Percentiles rank a stretch among this genome's conserved stretches.
Conservation (phyloP, 2,329 filamentous ascomycete species). For the Colletotrichum sp. region DNA sequence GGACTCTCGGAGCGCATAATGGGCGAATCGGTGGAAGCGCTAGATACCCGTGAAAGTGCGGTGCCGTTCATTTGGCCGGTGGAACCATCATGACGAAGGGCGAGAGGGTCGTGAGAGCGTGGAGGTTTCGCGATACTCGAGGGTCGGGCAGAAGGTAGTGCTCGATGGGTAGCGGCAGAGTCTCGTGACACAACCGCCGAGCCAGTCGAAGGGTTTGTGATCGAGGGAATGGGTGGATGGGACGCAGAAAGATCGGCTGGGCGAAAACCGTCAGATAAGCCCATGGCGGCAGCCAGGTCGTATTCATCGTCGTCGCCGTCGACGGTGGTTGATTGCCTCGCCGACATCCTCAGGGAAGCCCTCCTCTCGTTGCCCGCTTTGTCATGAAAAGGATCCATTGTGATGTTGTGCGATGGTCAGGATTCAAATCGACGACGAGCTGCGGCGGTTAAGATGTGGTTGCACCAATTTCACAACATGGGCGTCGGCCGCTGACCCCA, state of each 20-base stretch:
- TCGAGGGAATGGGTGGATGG: conserved; percentile 25
- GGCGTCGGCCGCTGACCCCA: conserved; percentile 9
- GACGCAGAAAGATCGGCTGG: conserved; percentile 34
- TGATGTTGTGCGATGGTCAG: conserved; percentile 13
- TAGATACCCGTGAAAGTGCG: conserved; percentile 27
- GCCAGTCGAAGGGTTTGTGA: conserved; percentile 25
- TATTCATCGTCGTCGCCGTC: conserved; percentile 49
- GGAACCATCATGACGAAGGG: conserved; percentile 56
- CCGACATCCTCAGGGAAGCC: conserved; percentile 46
- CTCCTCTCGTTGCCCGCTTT: conserved; percentile 46
- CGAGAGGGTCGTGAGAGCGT: conserved; percentile 51
- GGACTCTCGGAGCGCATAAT: conserved; percentile 61
- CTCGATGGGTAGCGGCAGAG: conserved; percentile 6
- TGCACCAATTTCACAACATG: conserved; percentile 16
- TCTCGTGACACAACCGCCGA: conserved; percentile 20
- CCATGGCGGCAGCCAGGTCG: conserved; percentile 52
- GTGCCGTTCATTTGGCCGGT: conserved; percentile 22
- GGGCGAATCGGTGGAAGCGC: conserved; percentile 39
- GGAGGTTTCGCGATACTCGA: conserved; percentile 64
- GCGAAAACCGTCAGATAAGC: conserved; percentile 59
- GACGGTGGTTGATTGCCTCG: conserved; percentile 37
- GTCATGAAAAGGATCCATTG: conserved; percentile 45
- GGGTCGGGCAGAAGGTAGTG: conserved; percentile 40
- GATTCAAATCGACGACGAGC: conserved; percentile 6
- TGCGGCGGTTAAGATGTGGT: not conserved